These are phyloP conservation scores for Hygrophoropsis aurantiaca DNA, from an alignment of 768 basidiomycete genomes.

Conservation along the genomic window DNA sequence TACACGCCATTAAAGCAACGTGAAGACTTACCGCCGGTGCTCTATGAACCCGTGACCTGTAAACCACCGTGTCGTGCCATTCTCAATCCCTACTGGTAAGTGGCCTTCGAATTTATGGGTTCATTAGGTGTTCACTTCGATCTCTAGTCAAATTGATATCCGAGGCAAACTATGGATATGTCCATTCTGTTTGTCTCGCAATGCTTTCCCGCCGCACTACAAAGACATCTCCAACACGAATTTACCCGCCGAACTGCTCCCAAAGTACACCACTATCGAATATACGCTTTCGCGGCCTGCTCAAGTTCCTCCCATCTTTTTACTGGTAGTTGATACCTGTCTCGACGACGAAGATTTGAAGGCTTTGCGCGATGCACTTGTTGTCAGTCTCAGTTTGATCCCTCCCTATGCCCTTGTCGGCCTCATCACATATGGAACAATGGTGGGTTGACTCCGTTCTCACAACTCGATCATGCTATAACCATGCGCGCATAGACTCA, in stretches of 20 bases:
- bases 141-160: slow-evolving; percentile 91
- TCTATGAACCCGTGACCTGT: slow-evolving; percentile 98
- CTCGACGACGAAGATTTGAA: slow-evolving; percentile 95
- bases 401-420: slow-evolving; percentile 95
- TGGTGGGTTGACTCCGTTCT: slow-evolving; percentile 55
- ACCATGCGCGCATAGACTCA: slow-evolving; percentile 62
- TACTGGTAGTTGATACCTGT: slow-evolving; percentile 97
- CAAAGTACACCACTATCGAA: slow-evolving; percentile 99
- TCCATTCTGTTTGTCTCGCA: slow-evolving; percentile 95
- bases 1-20: slow-evolving; percentile 94
- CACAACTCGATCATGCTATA: background rate
- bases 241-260: slow-evolving; percentile 91
- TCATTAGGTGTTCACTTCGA: background rate
- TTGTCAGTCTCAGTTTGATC: slow-evolving; percentile 89
- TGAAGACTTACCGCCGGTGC: slow-evolving; percentile 91
- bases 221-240: slow-evolving; percentile 98
- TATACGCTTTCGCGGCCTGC: slow-evolving; percentile 94
- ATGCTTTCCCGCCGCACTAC: slow-evolving; percentile 97
- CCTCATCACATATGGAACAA: slow-evolving; percentile 94
- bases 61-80: slow-evolving; percentile 97
- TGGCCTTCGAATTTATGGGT: slow-evolving; percentile 8
- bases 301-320: slow-evolving; percentile 92
- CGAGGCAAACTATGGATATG: slow-evolving; percentile 99
- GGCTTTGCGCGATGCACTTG: slow-evolving; percentile 91
- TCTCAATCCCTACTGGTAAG: slow-evolving; percentile 94